Evolutionary conservation across 306 rosid genomes (phyloP).

Genomic region (Quercus bicolor): DNA sequence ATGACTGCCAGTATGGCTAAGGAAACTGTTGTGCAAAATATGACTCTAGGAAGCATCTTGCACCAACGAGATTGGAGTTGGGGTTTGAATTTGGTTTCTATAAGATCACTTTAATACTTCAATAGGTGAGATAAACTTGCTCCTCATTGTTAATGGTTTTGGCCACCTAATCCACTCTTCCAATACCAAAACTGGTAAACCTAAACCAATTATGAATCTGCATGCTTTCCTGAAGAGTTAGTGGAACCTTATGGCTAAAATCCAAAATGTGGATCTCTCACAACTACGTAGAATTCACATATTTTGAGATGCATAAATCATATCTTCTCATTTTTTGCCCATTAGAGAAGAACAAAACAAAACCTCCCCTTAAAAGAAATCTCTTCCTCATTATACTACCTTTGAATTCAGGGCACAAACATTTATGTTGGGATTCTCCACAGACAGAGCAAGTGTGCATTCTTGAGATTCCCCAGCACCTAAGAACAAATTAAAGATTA

Average conservation of each 20-base stretch:
- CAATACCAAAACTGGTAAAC: conserved; percentile 2
- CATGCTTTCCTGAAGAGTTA: not conserved
- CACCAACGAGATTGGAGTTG: not conserved
- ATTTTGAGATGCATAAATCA: no score
- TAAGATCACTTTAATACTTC: not conserved
- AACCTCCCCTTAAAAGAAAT: no score
- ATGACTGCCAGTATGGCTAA: conserved; percentile 58
- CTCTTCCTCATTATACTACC: no score
- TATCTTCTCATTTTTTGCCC: no score
- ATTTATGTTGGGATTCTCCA: no score
- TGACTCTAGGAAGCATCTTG: conserved; percentile 46
- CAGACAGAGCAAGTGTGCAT: no score
- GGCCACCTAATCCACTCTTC: conserved; percentile 41
- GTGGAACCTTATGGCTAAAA: not conserved
- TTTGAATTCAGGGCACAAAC: no score
- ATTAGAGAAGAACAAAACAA: no score
- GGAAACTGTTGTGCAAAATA: conserved; percentile 53
- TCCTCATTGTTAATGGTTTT: conserved; percentile 8
- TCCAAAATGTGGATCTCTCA: not conserved
- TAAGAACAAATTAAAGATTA: no score
- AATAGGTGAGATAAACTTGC: conserved; percentile 1
- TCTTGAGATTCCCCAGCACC: no score
- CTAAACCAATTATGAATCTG: conserved; percentile 22
- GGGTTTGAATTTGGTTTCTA: not conserved
- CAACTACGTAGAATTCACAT: no score